Percentiles rank a stretch among this genome's conserved stretches.
Conservation (phyloP, 2,329 filamentous ascomycete species). For the Fusarium subglutinans region DNA sequence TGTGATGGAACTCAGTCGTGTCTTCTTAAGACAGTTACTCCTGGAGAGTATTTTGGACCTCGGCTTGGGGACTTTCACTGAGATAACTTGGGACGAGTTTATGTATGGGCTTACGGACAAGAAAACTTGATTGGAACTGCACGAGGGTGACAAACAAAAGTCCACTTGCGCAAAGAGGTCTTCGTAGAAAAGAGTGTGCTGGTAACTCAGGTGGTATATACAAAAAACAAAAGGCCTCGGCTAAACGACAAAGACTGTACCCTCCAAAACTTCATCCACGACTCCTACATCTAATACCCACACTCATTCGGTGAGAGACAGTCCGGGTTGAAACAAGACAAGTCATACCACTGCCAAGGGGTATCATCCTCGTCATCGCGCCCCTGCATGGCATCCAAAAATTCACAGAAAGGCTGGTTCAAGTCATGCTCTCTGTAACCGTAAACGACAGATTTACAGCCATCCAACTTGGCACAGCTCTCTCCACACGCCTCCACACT, state of each 20-base stretch:
- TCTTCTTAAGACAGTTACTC: slow-evolving; percentile 31
- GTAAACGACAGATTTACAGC: slow-evolving; percentile 20
- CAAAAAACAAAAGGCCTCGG: slow-evolving; percentile 3
- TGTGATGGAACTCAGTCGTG: slow-evolving; percentile 42
- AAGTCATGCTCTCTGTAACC: slow-evolving; percentile 23
- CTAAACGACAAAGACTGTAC: not conserved
- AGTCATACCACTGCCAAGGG: slow-evolving; percentile 24
- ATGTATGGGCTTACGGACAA: not conserved
- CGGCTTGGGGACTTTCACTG: slow-evolving; percentile 31
- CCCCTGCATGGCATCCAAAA: slow-evolving; percentile 2
- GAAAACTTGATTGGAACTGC: not conserved
- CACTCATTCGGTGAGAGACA: slow-evolving; percentile 20
- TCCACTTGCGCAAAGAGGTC: not conserved
- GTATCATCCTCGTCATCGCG: slow-evolving; percentile 22
- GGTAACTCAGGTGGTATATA: slow-evolving; percentile 6
- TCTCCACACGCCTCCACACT: slow-evolving; percentile 27
- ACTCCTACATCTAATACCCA: slow-evolving; percentile 3
- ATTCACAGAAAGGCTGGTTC: slow-evolving; percentile 25
- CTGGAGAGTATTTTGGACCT: slow-evolving; percentile 48
- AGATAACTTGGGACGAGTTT: not conserved
- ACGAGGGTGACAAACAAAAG: not conserved
- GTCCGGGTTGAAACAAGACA: slow-evolving; percentile 29
- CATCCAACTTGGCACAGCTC: slow-evolving; percentile 18
- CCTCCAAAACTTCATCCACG: not conserved
- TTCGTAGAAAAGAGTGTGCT: not conserved